Base-by-base conservation (phyloP, 73 alveolate species). In the Effrenium voratum region DNA sequence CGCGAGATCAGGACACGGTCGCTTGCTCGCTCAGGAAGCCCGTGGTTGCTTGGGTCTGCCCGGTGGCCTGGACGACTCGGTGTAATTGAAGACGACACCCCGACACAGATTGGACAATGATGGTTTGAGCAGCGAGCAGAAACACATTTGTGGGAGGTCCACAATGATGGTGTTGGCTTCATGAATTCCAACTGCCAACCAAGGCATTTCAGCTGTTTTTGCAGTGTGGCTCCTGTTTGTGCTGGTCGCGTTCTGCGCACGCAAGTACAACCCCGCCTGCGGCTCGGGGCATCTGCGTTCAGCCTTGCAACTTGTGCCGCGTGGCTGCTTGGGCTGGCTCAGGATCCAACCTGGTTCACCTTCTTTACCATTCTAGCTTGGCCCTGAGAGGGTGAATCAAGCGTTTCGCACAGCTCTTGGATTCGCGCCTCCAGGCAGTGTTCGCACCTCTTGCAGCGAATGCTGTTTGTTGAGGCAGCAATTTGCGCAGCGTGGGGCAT, bases 301-400 rank as follows among this genome's bases (percentile, higher is more conserved):
- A 15, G 10, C 32, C 26, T n/a, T n/a, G 84, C 26, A 36, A 13
- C 84, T 3, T n/a, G 41, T 22, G 47, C 46, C 32, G 45, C 82
- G 46, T 41, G 3, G 49, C 52, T n/a, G 85, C 46, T 15, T 26
- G 1, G 55, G 60, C 63, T 22, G 4, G 8, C 55, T 59, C n/a
- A 87, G 95, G 95, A 87, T 32, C 95, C 95, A 1, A 87, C 95
- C 13, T 87, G 95, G 95, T 87, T 87, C 84, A 87, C 95, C 47
- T 87, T 87, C 83, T 87, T 87, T 49, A 87, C 72, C 95, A 49
- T 87, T 43, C 52, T 87, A 34, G 95, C 70, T 40, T 6, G 24
- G 60, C 26, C 36, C 95, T 66, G 50, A 72, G 77, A 12, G 57
- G 28, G 63, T 8, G 10, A 40, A 16, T 49, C 6, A 41, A 28